Conservation (phyloP, 768 basidiomycete genomes). For the Porphyrellus cyaneotinctus region DNA sequence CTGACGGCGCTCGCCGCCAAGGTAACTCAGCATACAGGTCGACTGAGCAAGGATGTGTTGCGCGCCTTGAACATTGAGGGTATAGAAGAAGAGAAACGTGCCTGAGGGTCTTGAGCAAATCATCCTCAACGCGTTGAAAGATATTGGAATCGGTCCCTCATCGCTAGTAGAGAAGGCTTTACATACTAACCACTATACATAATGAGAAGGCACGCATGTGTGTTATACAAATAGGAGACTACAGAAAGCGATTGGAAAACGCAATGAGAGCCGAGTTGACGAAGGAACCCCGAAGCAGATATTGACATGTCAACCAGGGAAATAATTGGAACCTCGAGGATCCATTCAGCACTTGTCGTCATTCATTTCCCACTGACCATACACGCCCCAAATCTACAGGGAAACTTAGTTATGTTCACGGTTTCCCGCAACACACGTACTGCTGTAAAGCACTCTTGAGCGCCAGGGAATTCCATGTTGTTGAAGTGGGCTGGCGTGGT, state of each 20-base stretch:
- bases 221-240: background rate
- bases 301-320: background rate
- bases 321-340: background rate
- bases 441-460: slow-evolving; percentile 13
- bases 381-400: slow-evolving; percentile 7
- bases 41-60: background rate
- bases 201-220: background rate
- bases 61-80: too few relatives aligned
- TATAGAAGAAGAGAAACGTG: too few relatives aligned
- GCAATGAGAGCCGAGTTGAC: too few relatives aligned
- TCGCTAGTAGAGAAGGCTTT: background rate
- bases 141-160: background rate
- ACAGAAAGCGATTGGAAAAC: background rate
- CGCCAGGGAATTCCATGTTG: slow-evolving; percentile 19
- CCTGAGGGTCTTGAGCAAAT: too few relatives aligned
- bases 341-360: background rate
- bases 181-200: background rate
- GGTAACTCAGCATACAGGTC: slow-evolving; percentile 28
- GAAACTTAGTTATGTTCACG: background rate
- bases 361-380: background rate
- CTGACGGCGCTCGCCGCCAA: slow-evolving; percentile 13
- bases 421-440: slow-evolving; percentile 1
- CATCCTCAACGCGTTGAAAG: background rate
- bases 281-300: too few relatives aligned
- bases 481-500: slow-evolving; percentile 31